Conservation (phyloP, 2,329 filamentous ascomycete genomes). For the Coniella vitis region DNA sequence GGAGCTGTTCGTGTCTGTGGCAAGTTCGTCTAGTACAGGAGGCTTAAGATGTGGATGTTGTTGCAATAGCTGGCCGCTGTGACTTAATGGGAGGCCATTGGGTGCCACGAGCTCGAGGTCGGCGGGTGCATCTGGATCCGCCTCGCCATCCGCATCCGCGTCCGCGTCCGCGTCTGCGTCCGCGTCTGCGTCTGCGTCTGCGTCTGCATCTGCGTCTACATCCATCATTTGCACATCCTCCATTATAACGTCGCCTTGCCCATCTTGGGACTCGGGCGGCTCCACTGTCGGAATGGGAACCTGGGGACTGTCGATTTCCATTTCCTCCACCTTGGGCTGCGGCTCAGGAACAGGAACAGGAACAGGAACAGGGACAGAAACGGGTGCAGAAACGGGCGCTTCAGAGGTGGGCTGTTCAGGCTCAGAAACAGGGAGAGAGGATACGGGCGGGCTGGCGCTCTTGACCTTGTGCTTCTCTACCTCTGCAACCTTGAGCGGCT, state of each 20-base stretch:
- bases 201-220: conserved; percentile 5
- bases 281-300: conserved; percentile 22
- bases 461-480: conserved; percentile 14
- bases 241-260: conserved; percentile 31
- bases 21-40: conserved; percentile 16
- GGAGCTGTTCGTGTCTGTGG: conserved; percentile 34
- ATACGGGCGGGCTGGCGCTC: background rate
- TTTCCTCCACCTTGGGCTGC: conserved; percentile 34
- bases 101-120: conserved; percentile 6
- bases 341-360: conserved; percentile 14
- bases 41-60: conserved; percentile 13
- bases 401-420: background rate
- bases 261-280: conserved; percentile 16
- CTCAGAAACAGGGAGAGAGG: conserved; percentile 16
- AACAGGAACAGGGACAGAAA: background rate
- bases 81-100: conserved; percentile 17
- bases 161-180: too few relatives aligned
- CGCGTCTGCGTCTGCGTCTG: too few relatives aligned
- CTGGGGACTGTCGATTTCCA: conserved; percentile 31
- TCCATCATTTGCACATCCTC: conserved; percentile 22
- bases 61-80: background rate
- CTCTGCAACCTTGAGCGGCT: conserved; percentile 20
- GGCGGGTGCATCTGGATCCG: conserved; percentile 4
- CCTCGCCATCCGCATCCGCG: too few relatives aligned
- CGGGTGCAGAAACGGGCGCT: background rate